Percentiles rank a stretch among this genome's conserved stretches.
These are phyloP conservation scores for Jackrogersella minutella DNA, from an alignment of 495 filamentous ascomycete species.

Conservation along the genomic window DNA sequence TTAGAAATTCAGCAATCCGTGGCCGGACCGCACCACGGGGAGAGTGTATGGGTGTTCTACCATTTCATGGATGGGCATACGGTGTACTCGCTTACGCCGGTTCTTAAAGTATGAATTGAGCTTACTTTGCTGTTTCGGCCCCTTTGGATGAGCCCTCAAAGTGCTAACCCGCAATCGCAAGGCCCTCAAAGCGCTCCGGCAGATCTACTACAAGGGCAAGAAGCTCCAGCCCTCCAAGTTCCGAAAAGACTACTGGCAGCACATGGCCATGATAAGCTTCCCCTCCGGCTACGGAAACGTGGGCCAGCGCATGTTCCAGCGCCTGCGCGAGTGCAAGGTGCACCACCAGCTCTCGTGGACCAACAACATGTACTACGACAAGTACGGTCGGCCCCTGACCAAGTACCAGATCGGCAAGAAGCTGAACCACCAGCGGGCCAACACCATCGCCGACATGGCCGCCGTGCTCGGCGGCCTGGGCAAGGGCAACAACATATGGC, in stretches of 20 bases:
- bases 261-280: constrained; percentile 79
- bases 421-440: constrained; percentile 90
- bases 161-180: neutral
- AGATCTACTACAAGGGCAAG: constrained; percentile 89
- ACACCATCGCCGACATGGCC: constrained; percentile 85
- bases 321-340: constrained; percentile 81
- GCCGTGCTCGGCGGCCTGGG: constrained; percentile 68
- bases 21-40: constrained; percentile 61
- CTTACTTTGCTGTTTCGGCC: neutral
- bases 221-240: constrained; percentile 80
- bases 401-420: constrained; percentile 64
- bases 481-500: constrained; percentile 56
- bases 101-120: constrained; percentile 67
- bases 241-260: constrained; percentile 92
- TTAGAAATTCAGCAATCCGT: neutral
- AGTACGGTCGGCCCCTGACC: constrained; percentile 51
- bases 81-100: constrained; percentile 76
- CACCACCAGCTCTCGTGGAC: constrained; percentile 73
- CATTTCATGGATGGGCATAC: constrained; percentile 84
- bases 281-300: constrained; percentile 59
- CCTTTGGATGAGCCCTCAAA: neutral
- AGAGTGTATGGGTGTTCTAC: constrained; percentile 82
- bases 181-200: constrained; percentile 60
- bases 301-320: constrained; percentile 78
- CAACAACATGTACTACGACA: constrained; percentile 60